Base-by-base conservation (phyloP, 2,329 filamentous ascomycete species). In the Neofusicoccum sp. region DNA sequence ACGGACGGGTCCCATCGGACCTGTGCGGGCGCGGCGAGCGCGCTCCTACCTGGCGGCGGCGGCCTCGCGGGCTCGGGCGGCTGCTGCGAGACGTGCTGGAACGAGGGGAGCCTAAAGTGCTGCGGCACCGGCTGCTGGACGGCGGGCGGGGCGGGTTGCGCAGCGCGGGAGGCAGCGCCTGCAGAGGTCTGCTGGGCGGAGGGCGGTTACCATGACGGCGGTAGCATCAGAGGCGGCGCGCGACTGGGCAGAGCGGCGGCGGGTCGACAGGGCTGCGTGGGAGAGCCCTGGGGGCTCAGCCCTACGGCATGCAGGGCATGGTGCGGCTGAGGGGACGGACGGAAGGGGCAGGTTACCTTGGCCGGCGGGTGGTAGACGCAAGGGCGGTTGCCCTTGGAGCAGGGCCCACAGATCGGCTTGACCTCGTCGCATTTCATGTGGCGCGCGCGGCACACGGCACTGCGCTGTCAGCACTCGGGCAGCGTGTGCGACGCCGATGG, bases 381-480 rank as follows among this genome's bases (percentile, higher is more conserved):
- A 60, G 74, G 71, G 62, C 78, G 74, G 47, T 73, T 70, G 41
- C 73, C 75, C 64, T 79, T 80, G 14, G 70, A 66, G 67, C 78
- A 81, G 64, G 75, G 76, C 38, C 73, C 73, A 64, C 79, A 80
- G 33, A 72, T 67, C 12, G 77, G 79, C 63, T 74, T 77, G 36
- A 70, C 70, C 69, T 82, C 80, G 63, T 81, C 79, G 66, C 80
- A 82, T 69, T 82, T 83, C 66, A 81, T 79, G 62, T 81, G 76
- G 60, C 80, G 71, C 61, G 73, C 73, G 51, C 78, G 76, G 65
- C 79, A 81, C 12, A 76, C 78, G 45, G 78, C 68, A 63, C 76
- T 79, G 63, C 59, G 28, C 51, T 31, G 51, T 56, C 51, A 56
- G 51, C 51, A 56, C 9, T 5, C 31, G 28, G 16, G 28, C 11